Evolutionary conservation across 345 rosid genomes (phyloP), one percentile per base, ranked within the genome.

Genomic region (Crucihimalaya himalaica): DNA sequence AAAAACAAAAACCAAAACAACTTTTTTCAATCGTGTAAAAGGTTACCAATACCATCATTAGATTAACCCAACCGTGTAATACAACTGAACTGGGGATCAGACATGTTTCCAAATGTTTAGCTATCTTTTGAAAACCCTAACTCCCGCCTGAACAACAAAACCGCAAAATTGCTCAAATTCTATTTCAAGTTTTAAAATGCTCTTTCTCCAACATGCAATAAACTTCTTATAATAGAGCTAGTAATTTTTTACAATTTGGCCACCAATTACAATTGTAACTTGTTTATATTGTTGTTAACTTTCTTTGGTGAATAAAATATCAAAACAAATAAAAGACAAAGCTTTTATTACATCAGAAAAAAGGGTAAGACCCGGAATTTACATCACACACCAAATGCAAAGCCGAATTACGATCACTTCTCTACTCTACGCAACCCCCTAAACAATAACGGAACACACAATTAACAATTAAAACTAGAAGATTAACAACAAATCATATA

Each of bases 91-190:
- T 2, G 12, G 20, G 6, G 16, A 7, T 4, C 14, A 18, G 27
- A 7, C 13, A 27, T 7, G 9, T 68, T 19, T 19, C 16, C 63
- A 19, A 58, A 42, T 5, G 3, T 27, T 63, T 45, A 10, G 37
- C 25, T 3, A 2, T 68, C 50, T 0, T 68, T 68, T 68, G 64
- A 69, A 69, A 56, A 28, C 6, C 21, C 21, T 14, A 65, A 15
- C 70, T 69, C 64, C 73, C 64, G 73, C 73, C 55, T 29, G 5
- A 28, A 54, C 19, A 21, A 35, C 11, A 13, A 12, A 52, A 6
- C 34, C 37, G 15, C 59, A 14, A 67, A 68, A 37, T 0, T 5
- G n/a, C 5, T 20, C 10, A 31, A 64, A 2, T 28, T 5, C 16
- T 23, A 23, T 6, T n/a, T 16, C 15, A 14, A 15, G 10, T 27